phyloP scores from a whole-genome alignment of 345 rosid genomes.

The Anacardium occidentale region DNA sequence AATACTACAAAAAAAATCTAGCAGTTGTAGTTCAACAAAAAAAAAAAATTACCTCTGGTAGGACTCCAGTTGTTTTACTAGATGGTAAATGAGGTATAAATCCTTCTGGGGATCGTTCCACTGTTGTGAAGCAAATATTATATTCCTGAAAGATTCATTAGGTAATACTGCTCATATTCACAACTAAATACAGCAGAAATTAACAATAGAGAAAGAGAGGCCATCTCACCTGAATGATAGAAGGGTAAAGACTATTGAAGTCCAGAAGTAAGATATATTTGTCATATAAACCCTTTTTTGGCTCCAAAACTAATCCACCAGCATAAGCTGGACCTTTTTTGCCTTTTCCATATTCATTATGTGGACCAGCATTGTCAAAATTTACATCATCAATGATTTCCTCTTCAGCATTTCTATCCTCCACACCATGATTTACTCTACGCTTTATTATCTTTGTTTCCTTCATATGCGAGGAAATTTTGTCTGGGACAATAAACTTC shows the following conservation, averaged over 20 bases:
- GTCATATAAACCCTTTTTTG: constrained; percentile 92
- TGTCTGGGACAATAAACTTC: constrained; percentile 94
- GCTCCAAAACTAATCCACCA: constrained; percentile 98
- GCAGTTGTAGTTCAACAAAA: neutral
- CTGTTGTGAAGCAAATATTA: constrained; percentile 96
- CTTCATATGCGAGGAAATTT: constrained; percentile 51
- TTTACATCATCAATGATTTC: constrained; percentile 40
- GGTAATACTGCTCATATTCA: constrained; percentile 11
- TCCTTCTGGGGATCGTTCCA: constrained; percentile 78
- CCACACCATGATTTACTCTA: constrained; percentile 46
- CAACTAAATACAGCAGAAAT: neutral
- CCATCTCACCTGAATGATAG: constrained; percentile 86
- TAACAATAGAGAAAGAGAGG: constrained; percentile 6
- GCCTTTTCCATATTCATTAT: constrained; percentile 47
- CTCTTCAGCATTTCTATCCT: constrained; percentile 45
- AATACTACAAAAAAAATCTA: neutral
- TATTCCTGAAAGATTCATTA: constrained; percentile 64
- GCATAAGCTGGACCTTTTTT: constrained; percentile 93
- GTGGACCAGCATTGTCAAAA: constrained; percentile 42
- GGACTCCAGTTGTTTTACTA: constrained; percentile 69
- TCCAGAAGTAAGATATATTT: constrained; percentile 90
- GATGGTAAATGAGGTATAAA: constrained; percentile 67
- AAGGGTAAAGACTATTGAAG: constrained; percentile 97
- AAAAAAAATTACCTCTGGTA: constrained; percentile 71
- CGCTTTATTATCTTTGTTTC: constrained; percentile 59